Percentiles rank a stretch among this genome's conserved stretches.
Conservation (phyloP, 164 flowering plant genomes). For the Cinnamomum micranthum region DNA sequence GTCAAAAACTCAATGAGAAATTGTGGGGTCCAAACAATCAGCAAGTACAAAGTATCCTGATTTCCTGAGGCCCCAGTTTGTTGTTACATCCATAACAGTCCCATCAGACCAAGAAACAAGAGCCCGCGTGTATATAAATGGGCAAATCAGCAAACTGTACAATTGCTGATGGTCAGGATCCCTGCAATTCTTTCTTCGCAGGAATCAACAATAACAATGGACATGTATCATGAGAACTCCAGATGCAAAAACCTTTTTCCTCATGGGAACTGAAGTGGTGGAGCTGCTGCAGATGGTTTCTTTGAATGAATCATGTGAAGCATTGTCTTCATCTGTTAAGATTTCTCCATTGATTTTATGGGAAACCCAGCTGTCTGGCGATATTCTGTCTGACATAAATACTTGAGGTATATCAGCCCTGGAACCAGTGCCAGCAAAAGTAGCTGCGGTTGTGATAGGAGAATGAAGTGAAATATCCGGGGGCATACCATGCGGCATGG, state of each 20-base stretch:
- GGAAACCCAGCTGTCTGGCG: constrained; percentile 25
- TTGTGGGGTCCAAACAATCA: not conserved
- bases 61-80: not conserved
- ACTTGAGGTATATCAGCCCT: constrained; percentile 19
- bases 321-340: constrained; percentile 26
- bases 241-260: constrained; percentile 38
- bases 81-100: not conserved
- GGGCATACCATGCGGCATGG: constrained; percentile 19
- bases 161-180: not conserved
- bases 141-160: not conserved
- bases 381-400: constrained; percentile 21
- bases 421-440: constrained; percentile 12
- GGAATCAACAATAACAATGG: not conserved
- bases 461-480: constrained; percentile 13
- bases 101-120: not conserved
- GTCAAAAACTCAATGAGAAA: not conserved
- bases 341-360: constrained; percentile 29
- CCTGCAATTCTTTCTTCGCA: not conserved
- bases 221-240: not conserved
- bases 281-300: constrained; percentile 23
- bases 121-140: not conserved
- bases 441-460: constrained; percentile 13
- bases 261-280: constrained; percentile 9
- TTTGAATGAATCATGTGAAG: constrained; percentile 20
- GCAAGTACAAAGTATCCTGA: not conserved